These are phyloP conservation scores for Neofusicoccum ribis DNA, from an alignment of 2,329 filamentous ascomycete species.

Conservation along the genomic window DNA sequence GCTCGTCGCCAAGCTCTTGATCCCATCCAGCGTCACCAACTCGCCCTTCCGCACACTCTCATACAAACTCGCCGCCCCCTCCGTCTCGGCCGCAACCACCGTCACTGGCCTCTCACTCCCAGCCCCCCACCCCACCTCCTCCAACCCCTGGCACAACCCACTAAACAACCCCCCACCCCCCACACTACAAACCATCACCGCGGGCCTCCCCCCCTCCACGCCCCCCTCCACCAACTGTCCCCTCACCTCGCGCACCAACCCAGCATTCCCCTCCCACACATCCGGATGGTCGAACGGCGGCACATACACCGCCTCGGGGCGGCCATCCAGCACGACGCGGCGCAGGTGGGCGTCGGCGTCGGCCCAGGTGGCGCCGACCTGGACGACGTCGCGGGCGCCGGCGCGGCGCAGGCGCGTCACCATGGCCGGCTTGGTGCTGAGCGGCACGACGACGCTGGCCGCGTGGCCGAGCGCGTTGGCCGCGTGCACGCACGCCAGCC, in stretches of 20 bases:
- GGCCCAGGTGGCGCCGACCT: constrained; percentile 66
- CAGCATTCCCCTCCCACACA: constrained; percentile 68
- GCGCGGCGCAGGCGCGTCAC: constrained; percentile 69
- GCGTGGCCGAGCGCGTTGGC: constrained; percentile 63
- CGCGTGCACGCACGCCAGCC: constrained; percentile 76
- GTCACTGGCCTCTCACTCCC: background rate
- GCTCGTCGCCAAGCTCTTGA: constrained; percentile 74
- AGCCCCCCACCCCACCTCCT: constrained; percentile 34
- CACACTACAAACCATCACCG: constrained; percentile 74
- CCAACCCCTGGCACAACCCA: constrained; percentile 71
- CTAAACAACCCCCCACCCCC: constrained; percentile 82
- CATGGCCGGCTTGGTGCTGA: constrained; percentile 67
- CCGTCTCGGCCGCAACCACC: constrained; percentile 74
- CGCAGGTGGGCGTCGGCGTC: constrained; percentile 68
- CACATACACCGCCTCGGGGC: constrained; percentile 59
- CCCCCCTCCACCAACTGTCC: constrained; percentile 41
- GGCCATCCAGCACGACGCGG: constrained; percentile 51
- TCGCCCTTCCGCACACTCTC: constrained; percentile 58
- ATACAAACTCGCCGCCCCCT: constrained; percentile 69
- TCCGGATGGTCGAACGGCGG: constrained; percentile 69
- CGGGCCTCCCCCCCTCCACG: constrained; percentile 48
- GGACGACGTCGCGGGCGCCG: constrained; percentile 67
- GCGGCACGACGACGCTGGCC: constrained; percentile 74
- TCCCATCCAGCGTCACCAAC: constrained; percentile 64
- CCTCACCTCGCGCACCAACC: constrained; percentile 56